Percentiles rank a stretch among this genome's conserved stretches.
phyloP scores from a whole-genome alignment of 2,329 filamentous ascomycete species.

The Pseudopithomyces maydicus region DNA sequence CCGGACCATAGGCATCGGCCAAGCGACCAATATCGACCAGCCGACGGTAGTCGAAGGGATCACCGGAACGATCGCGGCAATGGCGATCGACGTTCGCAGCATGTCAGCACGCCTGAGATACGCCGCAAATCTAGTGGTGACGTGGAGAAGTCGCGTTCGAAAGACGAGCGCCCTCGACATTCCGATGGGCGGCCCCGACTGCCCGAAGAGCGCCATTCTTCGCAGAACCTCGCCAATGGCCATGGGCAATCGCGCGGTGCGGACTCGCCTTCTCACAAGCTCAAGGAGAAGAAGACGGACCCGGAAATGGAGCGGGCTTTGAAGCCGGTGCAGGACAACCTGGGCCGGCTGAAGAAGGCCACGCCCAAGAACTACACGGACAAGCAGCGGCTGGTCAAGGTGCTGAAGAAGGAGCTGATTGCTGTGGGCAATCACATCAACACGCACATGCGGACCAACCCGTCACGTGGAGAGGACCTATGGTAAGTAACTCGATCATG shows the following conservation, averaged over 20 bases:
- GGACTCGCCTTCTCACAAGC: conserved; percentile 27
- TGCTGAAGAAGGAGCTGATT: conserved; percentile 66
- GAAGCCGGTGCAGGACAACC: conserved; percentile 64
- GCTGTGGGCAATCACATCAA: conserved; percentile 68
- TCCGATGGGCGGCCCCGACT: conserved; percentile 56
- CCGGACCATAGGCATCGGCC: conserved; percentile 37
- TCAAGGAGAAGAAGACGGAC: conserved; percentile 39
- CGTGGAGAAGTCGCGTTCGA: conserved; percentile 24
- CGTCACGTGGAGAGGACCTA: conserved; percentile 55
- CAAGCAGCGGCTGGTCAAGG: conserved; percentile 64
- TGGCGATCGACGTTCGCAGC: conserved; percentile 42
- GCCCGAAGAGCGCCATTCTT: conserved; percentile 53
- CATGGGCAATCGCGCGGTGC: conserved; percentile 39
- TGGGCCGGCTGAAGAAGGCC: conserved; percentile 64
- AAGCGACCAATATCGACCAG: conserved; percentile 42
- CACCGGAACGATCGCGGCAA: conserved; percentile 38
- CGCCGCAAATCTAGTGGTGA: conserved; percentile 54
- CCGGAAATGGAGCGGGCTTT: conserved; percentile 59
- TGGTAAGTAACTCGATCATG: conserved; percentile 49
- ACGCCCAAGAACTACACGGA: conserved; percentile 67
- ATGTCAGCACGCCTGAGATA: conserved; percentile 49
- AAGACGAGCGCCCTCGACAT: conserved; percentile 22
- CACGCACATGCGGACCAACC: conserved; percentile 50
- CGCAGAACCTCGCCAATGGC: conserved; percentile 46
- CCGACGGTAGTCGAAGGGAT: conserved; percentile 46